Percentiles rank a stretch among this genome's conserved stretches.
Evolutionary conservation across 2,329 filamentous ascomycete genomes (phyloP).

Genomic region (Fusarium duplospermum): DNA sequence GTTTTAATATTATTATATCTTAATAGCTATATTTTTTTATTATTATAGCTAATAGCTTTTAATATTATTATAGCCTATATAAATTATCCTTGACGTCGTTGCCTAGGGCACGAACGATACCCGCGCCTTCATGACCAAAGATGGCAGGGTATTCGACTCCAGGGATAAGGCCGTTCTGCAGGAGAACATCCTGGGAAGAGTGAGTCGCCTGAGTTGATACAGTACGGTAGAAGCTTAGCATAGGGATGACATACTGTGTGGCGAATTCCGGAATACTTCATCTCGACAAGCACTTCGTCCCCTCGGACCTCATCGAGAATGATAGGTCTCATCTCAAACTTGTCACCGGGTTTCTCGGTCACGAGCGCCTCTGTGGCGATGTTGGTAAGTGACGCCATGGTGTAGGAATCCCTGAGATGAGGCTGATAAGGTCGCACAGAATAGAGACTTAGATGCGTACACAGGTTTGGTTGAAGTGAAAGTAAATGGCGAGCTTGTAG

Average conservation of each 20-base stretch:
- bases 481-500: background rate
- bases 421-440: background rate
- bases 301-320: constrained; percentile 18
- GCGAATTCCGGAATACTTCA: constrained; percentile 27
- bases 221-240: background rate
- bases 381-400: background rate
- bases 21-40: too few relatives aligned
- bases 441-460: background rate
- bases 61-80: too few relatives aligned
- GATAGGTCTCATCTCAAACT: constrained; percentile 10
- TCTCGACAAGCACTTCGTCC: constrained; percentile 22
- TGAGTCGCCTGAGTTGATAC: background rate
- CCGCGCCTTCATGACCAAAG: constrained; percentile 21
- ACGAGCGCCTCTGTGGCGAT: constrained; percentile 20
- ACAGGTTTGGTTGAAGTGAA: background rate
- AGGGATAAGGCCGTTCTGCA: constrained; percentile 12
- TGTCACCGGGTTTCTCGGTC: constrained; percentile 7
- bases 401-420: background rate
- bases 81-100: too few relatives aligned
- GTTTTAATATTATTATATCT: too few relatives aligned
- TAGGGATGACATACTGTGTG: background rate
- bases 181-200: background rate
- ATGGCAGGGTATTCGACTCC: constrained; percentile 23
- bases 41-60: too few relatives aligned
- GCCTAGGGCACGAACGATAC: constrained; percentile 10